Conservation (phyloP, 129 eudicot genomes). For the Smallanthus sonchifolius region DNA sequence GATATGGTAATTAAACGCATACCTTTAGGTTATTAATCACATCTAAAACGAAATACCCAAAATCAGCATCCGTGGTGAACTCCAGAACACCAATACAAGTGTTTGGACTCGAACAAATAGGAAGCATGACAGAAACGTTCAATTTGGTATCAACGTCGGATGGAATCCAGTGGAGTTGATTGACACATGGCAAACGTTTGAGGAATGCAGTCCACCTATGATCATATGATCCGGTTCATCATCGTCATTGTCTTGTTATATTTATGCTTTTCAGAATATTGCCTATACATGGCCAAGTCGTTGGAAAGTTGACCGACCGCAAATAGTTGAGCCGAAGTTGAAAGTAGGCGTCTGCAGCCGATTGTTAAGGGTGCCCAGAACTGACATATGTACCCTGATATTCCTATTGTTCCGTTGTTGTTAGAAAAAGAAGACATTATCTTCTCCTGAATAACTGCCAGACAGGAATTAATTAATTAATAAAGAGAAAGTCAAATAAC, state of each 20-base stretch:
- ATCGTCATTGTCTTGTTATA: background rate
- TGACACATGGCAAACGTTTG: background rate
- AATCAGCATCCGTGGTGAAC: background rate
- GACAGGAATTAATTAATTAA: too few species aligned
- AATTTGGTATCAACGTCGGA: background rate
- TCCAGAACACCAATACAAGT: constrained; percentile 17
- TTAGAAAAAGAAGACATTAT: too few species aligned
- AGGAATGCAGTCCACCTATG: background rate
- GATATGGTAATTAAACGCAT: background rate
- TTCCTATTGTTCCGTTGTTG: too few species aligned
- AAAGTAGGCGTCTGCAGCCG: background rate
- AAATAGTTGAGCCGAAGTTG: constrained; percentile 22
- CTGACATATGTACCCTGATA: background rate
- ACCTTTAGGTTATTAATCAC: background rate
- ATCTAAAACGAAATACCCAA: background rate
- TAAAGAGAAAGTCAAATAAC: too few species aligned
- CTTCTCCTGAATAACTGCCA: too few species aligned
- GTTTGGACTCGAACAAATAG: constrained; percentile 9
- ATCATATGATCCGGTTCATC: background rate
- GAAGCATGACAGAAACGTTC: background rate
- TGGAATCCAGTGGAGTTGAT: background rate
- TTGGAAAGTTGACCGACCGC: background rate
- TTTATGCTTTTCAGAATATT: background rate
- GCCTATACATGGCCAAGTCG: background rate
- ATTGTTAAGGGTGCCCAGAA: constrained; percentile 18